Percentiles rank a stretch among this genome's conserved stretches.
Conservation (phyloP, 495 filamentous ascomycete species). For the Penicillium crystallinum region DNA sequence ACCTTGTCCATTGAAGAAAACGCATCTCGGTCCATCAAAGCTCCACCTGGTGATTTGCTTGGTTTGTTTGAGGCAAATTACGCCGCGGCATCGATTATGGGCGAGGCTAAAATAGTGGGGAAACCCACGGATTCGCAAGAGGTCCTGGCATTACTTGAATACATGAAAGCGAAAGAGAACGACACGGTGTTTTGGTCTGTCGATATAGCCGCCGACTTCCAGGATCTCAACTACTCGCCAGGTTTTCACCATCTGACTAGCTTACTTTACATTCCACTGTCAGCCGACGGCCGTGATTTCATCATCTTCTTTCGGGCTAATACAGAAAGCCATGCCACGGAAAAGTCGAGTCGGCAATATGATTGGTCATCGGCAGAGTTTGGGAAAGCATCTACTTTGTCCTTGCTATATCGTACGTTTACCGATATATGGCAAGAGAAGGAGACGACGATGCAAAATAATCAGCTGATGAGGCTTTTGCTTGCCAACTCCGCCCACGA, state of each 20-base stretch:
- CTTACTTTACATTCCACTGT: slow-evolving; percentile 72
- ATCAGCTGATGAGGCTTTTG: slow-evolving; percentile 68
- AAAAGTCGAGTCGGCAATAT: background rate
- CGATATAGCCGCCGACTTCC: slow-evolving; percentile 69
- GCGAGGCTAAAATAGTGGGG: slow-evolving; percentile 77
- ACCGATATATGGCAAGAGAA: slow-evolving; percentile 88
- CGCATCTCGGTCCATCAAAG: background rate
- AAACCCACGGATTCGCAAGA: slow-evolving; percentile 70
- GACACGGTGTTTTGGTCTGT: slow-evolving; percentile 68
- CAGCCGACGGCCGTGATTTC: slow-evolving; percentile 67
- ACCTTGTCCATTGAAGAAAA: background rate
- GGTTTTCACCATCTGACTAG: slow-evolving; percentile 73
- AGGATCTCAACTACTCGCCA: slow-evolving; percentile 69
- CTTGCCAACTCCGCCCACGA: slow-evolving; percentile 89
- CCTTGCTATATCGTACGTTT: slow-evolving; percentile 80
- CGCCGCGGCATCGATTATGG: slow-evolving; percentile 73
- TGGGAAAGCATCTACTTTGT: slow-evolving; percentile 80
- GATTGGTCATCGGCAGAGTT: slow-evolving; percentile 47
- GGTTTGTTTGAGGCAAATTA: slow-evolving; percentile 56
- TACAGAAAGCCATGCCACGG: background rate
- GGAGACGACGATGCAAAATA: slow-evolving; percentile 73
- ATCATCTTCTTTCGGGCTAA: slow-evolving; percentile 71
- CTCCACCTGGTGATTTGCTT: slow-evolving; percentile 17
- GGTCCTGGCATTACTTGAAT: slow-evolving; percentile 73
- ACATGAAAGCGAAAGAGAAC: slow-evolving; percentile 64